Evolutionary conservation across 192 early-diverging fungal species (phyloP).

Genomic region (Polychytrium aggregatum): DNA sequence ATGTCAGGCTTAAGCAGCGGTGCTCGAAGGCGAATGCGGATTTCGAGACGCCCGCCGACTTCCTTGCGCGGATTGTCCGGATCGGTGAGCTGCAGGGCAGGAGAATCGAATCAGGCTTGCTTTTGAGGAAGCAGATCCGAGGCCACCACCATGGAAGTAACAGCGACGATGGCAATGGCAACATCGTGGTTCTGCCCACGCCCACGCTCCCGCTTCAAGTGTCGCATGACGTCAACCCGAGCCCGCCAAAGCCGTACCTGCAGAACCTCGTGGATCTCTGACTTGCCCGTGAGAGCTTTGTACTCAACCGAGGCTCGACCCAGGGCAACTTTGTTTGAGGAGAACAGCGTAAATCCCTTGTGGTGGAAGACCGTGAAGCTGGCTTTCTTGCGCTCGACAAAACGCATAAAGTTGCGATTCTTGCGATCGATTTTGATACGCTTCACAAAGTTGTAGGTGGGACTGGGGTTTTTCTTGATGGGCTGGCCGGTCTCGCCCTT

Average conservation of each 20-base stretch:
- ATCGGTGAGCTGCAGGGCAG: conserved; percentile 59
- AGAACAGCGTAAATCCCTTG: conserved; percentile 11
- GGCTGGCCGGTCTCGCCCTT: conserved; percentile 54
- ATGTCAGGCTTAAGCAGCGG: conserved; percentile 51
- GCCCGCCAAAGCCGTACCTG: conserved; percentile 47
- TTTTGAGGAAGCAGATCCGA: too few relatives aligned
- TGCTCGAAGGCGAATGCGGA: conserved; percentile 48
- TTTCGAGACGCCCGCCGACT: conserved; percentile 57
- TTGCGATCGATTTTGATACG: conserved; percentile 49
- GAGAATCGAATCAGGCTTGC: too few relatives aligned
- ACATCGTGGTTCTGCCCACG: too few relatives aligned
- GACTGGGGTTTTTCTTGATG: conserved; percentile 28
- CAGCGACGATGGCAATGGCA: too few relatives aligned
- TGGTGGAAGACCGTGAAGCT: conserved; percentile 60
- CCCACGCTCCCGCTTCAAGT: too few relatives aligned
- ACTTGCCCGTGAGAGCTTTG: conserved; percentile 43
- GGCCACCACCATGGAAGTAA: too few relatives aligned
- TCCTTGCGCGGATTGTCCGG: conserved; percentile 36
- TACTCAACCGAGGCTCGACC: conserved; percentile 50
- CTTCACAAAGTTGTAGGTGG: conserved; percentile 46
- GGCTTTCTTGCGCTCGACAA: conserved; percentile 56
- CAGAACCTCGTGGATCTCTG: conserved; percentile 52
- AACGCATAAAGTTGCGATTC: conserved; percentile 46
- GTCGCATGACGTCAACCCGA: too few relatives aligned
- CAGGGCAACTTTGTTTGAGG: conserved; percentile 26